These are phyloP conservation scores for Epichloe amarillans DNA, from an alignment of 2,329 filamentous ascomycete genomes.

Conservation along the genomic window DNA sequence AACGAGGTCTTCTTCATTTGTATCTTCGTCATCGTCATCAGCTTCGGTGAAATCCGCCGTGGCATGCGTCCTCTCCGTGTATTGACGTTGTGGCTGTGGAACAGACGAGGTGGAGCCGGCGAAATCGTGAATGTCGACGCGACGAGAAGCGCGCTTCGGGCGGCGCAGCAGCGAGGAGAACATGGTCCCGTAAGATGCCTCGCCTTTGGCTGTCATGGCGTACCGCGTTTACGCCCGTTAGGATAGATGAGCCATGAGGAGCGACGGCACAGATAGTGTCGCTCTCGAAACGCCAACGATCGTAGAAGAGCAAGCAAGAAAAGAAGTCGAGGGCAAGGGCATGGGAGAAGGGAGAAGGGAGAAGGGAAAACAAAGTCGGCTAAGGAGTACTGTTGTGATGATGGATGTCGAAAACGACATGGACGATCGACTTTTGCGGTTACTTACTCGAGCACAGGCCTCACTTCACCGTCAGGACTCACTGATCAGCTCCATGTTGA, in stretches of 20 bases:
- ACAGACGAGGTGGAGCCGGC: constrained; percentile 19
- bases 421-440: not conserved
- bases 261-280: constrained; percentile 1
- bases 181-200: constrained; percentile 15
- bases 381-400: not conserved
- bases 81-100: constrained; percentile 14
- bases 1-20: constrained; percentile 21
- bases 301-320: constrained; percentile 2
- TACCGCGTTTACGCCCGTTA: constrained; percentile 11
- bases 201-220: constrained; percentile 4
- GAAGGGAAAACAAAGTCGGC: not conserved
- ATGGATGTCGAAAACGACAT: not conserved
- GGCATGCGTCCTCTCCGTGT: constrained; percentile 30
- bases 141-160: constrained; percentile 20
- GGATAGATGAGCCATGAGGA: constrained; percentile 13
- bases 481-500: too few species aligned
- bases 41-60: constrained; percentile 53
- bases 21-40: constrained; percentile 37
- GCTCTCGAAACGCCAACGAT: not conserved
- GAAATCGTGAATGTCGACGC: constrained; percentile 17
- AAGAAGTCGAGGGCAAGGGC: not conserved
- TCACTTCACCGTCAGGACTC: not conserved
- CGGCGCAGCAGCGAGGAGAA: constrained; percentile 24
- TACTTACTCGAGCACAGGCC: not conserved
- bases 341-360: not conserved